Evolutionary conservation across 192 early-diverging fungal genomes (phyloP), one percentile per base, ranked within the genome.

Genomic region (Lunasporangiospora selenospora): DNA sequence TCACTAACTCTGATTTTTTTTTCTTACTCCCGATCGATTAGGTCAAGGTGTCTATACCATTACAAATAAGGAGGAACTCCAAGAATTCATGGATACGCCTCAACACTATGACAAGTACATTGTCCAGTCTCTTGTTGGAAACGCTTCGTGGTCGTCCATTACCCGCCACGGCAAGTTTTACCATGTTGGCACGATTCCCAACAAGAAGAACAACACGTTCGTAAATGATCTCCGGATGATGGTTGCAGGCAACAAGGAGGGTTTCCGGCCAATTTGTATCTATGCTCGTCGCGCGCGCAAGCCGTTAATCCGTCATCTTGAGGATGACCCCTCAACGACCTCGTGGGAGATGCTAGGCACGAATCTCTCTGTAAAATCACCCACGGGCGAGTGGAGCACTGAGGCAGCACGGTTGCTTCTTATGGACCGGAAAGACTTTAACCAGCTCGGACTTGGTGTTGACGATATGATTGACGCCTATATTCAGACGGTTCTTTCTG

Each of bases 331-430:
- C 0, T 29, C 56, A 8, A 71, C 76, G 4, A 83, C 86, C 8
- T 91, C 93, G 27, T 95, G 93, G 93, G 91, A 93, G 57, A 95
- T 95, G 93, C 83, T 95, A 8, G 93, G 91, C 23, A 95, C 92
- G 3, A 95, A 95, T 53, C 77, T 95, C 26, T 88, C 87, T 11
- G 88, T 95, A 62, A 93, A 92, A 77, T 50, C 84, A 24, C 83
- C 88, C 10, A 81, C 85, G 24, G 89, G 88, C 38, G 83, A 85
- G 36, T 95, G 90, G 92, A 87, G 87, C 11, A 92, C 92, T n/a
- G 92, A 95, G 51, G 82, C 92, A 18, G 87, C 90, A 62, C 80
- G 92, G 15, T 63, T 95, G 39, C 61, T 93, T 45, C 75, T 95
- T n/a, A 93, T 95, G 93, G 93, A 95, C 67, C 86, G 92, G 60